phyloP scores from a whole-genome alignment of 2,329 filamentous ascomycete genomes.

The Elsinoe fawcettii region DNA sequence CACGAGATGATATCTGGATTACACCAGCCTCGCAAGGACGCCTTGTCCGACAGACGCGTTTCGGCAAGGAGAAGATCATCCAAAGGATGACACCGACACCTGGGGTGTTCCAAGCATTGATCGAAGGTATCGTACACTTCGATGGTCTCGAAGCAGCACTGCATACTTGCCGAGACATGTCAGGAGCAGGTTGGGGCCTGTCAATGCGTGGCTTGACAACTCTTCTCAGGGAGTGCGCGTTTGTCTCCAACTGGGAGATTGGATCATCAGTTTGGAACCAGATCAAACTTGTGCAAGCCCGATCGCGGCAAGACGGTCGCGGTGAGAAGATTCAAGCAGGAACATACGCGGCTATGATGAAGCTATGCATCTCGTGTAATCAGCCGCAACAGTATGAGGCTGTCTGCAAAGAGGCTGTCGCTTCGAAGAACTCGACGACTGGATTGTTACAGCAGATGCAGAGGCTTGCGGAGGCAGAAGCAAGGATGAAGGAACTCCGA shows the following conservation, averaged over 20 bases:
- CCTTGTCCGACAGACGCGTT: conserved; percentile 17
- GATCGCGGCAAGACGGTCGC: background rate
- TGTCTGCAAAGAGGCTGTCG: conserved; percentile 18
- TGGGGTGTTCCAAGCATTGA: conserved; percentile 36
- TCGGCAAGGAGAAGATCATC: conserved; percentile 26
- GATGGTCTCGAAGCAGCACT: conserved; percentile 38
- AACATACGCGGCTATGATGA: conserved; percentile 23
- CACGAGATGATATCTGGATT: conserved; percentile 33
- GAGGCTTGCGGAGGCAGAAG: background rate
- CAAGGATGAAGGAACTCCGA: background rate
- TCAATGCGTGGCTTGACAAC: conserved; percentile 33
- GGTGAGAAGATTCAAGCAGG: conserved; percentile 17
- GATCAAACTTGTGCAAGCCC: conserved; percentile 26
- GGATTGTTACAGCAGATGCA: conserved; percentile 19
- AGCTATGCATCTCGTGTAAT: conserved; percentile 21
- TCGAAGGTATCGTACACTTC: conserved; percentile 38
- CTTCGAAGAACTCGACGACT: conserved; percentile 5
- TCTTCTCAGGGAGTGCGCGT: conserved; percentile 36
- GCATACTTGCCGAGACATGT: conserved; percentile 36
- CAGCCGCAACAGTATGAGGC: conserved; percentile 17
- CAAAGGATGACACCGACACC: conserved; percentile 40
- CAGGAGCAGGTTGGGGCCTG: conserved; percentile 40
- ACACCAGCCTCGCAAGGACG: conserved; percentile 22
- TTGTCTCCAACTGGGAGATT: conserved; percentile 31
- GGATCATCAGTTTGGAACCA: conserved; percentile 37